These are phyloP conservation scores for Talaromyces sp. DNA, from an alignment of 2,329 filamentous ascomycete genomes.

Conservation along the genomic window DNA sequence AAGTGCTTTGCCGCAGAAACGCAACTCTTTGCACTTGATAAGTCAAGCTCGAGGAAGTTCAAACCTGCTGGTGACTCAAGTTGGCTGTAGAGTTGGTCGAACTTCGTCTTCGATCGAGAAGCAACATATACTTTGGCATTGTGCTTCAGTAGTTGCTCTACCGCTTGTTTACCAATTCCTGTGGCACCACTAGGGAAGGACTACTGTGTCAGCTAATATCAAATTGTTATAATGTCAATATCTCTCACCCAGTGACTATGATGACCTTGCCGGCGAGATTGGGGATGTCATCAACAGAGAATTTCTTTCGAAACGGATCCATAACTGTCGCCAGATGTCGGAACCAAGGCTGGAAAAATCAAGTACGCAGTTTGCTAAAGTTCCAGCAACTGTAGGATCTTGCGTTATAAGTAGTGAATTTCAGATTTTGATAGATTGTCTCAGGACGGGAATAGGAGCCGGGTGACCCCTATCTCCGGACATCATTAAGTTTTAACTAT, in stretches of 20 bases:
- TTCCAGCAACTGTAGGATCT: background rate
- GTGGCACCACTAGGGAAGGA: background rate
- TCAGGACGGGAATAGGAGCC: background rate
- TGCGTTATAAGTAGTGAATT: background rate
- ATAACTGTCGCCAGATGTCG: background rate
- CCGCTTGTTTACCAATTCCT: background rate
- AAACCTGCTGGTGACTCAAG: background rate
- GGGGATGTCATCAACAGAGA: slow-evolving; percentile 10
- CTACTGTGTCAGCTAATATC: background rate
- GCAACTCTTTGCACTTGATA: background rate
- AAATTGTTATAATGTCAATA: background rate
- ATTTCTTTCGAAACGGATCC: background rate
- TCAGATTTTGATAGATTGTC: background rate
- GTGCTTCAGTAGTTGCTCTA: background rate
- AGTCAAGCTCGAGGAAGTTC: background rate
- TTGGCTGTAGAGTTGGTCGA: background rate
- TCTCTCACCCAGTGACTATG: slow-evolving; percentile 9
- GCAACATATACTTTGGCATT: slow-evolving; percentile 4
- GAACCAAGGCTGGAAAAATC: background rate
- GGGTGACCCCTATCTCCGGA: background rate
- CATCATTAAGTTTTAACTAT: background rate
- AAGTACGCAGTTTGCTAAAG: background rate
- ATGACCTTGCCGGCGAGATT: slow-evolving; percentile 13
- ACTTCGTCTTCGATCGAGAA: background rate
- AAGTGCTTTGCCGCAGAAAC: background rate